These are phyloP conservation scores for Eucalyptus urophylla DNA, from an alignment of 345 rosid species.

Conservation along the genomic window DNA sequence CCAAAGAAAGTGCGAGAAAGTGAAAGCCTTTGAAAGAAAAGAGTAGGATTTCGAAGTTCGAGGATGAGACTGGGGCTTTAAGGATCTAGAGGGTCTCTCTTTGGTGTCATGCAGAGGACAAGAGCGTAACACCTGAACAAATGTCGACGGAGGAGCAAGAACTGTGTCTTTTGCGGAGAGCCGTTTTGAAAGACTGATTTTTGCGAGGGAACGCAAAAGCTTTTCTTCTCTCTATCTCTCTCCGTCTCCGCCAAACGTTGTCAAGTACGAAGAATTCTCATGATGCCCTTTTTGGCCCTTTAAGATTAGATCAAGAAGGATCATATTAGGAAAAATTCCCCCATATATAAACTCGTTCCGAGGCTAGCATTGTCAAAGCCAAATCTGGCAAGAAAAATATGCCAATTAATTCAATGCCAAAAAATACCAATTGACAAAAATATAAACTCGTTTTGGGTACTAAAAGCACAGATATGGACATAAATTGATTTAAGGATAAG, in stretches of 20 bases:
- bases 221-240: not conserved
- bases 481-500: not conserved
- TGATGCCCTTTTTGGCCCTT: not conserved
- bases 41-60: not conserved
- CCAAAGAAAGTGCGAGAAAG: not conserved
- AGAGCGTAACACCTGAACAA: not conserved
- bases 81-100: not conserved
- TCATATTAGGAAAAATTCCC: not conserved
- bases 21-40: not conserved
- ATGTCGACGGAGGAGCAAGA: not conserved
- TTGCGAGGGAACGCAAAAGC: not conserved
- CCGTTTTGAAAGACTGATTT: not conserved
- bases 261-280: not conserved
- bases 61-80: not conserved
- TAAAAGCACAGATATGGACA: not conserved
- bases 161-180: not conserved
- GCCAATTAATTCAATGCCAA: not conserved
- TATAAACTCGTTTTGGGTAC: rapidly evolving
- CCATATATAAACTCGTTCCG: not conserved
- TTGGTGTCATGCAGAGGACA: not conserved
- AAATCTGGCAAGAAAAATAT: not conserved
- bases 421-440: not conserved
- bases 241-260: not conserved
- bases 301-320: not conserved
- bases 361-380: not conserved